Evolutionary conservation across 345 rosid genomes (phyloP).

Genomic region (Moricandia moricandioides): DNA sequence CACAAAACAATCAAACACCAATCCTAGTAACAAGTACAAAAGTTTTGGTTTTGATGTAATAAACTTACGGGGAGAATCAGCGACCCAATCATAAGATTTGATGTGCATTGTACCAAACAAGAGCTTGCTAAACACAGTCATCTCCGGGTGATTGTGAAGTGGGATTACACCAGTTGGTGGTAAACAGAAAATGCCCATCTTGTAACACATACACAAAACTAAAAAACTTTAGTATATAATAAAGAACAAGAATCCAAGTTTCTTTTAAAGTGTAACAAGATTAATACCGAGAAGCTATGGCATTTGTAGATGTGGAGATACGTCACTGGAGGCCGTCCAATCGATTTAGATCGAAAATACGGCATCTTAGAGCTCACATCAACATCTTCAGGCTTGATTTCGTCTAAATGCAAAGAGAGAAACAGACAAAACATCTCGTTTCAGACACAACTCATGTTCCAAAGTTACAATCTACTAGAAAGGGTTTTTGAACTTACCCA

Average conservation of each 20-base stretch:
- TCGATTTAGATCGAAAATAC: constrained; percentile 29
- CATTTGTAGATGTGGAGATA: constrained; percentile 65
- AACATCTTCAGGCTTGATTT: constrained; percentile 62
- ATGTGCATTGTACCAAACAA: constrained; percentile 94
- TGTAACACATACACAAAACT: constrained; percentile 10
- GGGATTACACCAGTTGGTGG: constrained; percentile 90
- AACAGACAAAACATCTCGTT: not conserved
- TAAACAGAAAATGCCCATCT: constrained; percentile 91
- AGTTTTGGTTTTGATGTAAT: not conserved
- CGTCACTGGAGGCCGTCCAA: constrained; percentile 47
- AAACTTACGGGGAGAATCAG: constrained; percentile 41
- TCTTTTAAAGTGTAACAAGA: not conserved
- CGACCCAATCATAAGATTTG: constrained; percentile 89
- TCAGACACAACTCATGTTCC: not conserved
- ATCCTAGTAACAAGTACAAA: not conserved
- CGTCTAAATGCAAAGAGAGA: constrained; percentile 42
- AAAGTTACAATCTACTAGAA: not conserved
- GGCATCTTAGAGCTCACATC: constrained; percentile 54
- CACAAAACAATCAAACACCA: constrained; percentile 3
- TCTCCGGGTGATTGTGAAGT: constrained; percentile 95
- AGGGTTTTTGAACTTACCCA: constrained; percentile 48
- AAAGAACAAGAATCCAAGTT: not conserved
- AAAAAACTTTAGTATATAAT: not conserved
- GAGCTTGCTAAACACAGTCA: constrained; percentile 98
- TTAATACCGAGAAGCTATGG: constrained; percentile 64